Base-by-base conservation (phyloP, 768 basidiomycete species). In the Clitopilus hobsonii region DNA sequence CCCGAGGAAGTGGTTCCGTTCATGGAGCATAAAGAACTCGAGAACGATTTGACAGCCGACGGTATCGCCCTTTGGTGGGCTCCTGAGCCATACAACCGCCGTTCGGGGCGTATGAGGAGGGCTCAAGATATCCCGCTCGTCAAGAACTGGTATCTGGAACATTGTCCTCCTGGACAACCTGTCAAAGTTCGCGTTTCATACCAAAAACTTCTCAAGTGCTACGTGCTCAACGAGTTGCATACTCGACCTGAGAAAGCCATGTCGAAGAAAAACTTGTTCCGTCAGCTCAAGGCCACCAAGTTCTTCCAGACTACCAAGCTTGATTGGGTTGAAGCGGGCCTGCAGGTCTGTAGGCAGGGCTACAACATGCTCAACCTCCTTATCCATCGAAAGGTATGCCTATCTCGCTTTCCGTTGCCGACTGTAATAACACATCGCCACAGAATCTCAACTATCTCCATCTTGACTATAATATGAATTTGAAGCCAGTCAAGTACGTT, bases 331-430 rank as follows among this genome's bases (percentile, higher is more conserved):
- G 97, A 99, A 70, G 97, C 96, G 2, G 97, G 97, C 61, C 73
- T 99, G 57, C 97, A 99, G 71, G 96, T 99, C 52, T 98, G 96
- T 76, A 79, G 97, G 60, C 97, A 99, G 68, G 97, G 97, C 36
- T 99, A 97, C 75, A 99, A 98, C 74, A 99, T 99, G 97, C 77
- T 99, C 59, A 99, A 99, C 71, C 76, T 99, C 26, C 80, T 99
- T 58, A 99, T 99, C 62, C 97, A 99, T 73, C 94, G 97, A 70
- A 99, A 99, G 84, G 89, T 87, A 56, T 45, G 67, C 63, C 20
- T 4, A 5, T 29, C 24, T 27, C 49, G 54, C 24, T 27, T 36
- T 23, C 32, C 41, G 47, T 54, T 20, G 56, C 5, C 13, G 16
- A 10, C 8, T 23, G 48, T 23, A 24, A 5, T 22, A 28, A 52